A percentile compares a stretch with the other conserved stretches of the same genome.
Evolutionary conservation across 495 filamentous ascomycete species (phyloP).

Genomic region (Stereocaulon alpinum): DNA sequence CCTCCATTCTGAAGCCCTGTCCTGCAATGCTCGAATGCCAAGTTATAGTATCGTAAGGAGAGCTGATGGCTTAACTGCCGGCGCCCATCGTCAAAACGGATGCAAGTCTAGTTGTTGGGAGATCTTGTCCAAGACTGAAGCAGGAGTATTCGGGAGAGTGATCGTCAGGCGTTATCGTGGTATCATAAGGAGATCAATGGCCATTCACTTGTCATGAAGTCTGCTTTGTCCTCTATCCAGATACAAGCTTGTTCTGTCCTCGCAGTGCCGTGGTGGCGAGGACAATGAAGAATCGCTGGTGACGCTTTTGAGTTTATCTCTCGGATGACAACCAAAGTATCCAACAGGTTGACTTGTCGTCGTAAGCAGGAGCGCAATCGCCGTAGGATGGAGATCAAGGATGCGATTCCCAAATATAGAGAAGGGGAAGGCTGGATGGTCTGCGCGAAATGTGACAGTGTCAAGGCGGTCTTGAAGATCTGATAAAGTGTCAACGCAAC

Average conservation of each 20-base stretch:
- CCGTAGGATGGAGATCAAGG: not conserved
- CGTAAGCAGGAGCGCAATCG: not conserved
- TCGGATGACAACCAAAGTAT: no score
- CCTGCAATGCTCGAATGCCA: not conserved
- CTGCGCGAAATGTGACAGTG: not conserved
- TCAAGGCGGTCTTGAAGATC: no score
- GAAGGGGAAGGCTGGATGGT: not conserved
- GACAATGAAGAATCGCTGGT: not conserved
- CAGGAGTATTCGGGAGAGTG: not conserved
- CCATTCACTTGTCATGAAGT: not conserved
- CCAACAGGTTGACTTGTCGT: not conserved
- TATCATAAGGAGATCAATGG: not conserved
- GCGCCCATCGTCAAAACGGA: not conserved
- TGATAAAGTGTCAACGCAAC: not conserved
- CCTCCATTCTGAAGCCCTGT: slow-evolving; percentile 34
- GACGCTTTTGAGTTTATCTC: no score
- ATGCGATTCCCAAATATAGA: not conserved
- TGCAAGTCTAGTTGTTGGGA: not conserved
- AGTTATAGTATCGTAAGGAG: not conserved
- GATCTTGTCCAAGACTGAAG: no score
- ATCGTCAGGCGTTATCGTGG: slow-evolving; percentile 4
- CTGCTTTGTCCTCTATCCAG: not conserved
- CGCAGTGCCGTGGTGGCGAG: not conserved
- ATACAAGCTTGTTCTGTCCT: not conserved
- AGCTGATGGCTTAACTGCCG: not conserved